Evolutionary conservation across 2,329 filamentous ascomycete genomes (phyloP).

Genomic region (Colletotrichum orbiculare): DNA sequence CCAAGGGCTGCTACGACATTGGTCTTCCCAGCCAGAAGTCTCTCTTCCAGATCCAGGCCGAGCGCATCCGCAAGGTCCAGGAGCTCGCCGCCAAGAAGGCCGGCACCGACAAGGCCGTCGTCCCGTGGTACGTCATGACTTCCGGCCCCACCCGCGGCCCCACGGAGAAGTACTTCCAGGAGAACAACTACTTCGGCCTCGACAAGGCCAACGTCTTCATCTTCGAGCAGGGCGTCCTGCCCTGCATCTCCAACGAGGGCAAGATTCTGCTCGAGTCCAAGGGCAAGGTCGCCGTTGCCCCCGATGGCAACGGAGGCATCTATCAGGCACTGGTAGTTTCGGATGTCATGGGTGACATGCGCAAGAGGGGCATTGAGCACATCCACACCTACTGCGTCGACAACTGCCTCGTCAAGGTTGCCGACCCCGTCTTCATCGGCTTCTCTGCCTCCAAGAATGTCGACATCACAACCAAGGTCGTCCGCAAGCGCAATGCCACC

Average conservation of each 20-base stretch:
- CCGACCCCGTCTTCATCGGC: constrained; percentile 94
- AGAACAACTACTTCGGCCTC: constrained; percentile 92
- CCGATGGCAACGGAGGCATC: constrained; percentile 96
- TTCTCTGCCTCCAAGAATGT: constrained; percentile 90
- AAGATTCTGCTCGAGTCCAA: constrained; percentile 96
- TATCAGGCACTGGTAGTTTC: constrained; percentile 90
- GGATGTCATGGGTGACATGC: constrained; percentile 88
- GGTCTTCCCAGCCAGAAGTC: constrained; percentile 92
- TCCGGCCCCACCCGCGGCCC: constrained; percentile 91
- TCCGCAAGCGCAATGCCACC: constrained; percentile 95
- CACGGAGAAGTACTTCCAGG: constrained; percentile 92
- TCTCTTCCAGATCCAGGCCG: constrained; percentile 96
- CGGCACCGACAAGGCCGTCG: constrained; percentile 63
- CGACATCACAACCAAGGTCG: constrained; percentile 98
- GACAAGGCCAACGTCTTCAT: constrained; percentile 86
- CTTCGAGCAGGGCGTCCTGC: constrained; percentile 96
- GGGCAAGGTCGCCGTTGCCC: constrained; percentile 90
- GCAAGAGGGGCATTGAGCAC: constrained; percentile 88
- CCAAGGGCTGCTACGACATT: constrained; percentile 98
- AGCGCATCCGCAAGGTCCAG: constrained; percentile 90
- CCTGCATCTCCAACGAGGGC: constrained; percentile 96
- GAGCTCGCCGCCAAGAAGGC: constrained; percentile 79
- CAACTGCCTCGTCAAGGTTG: constrained; percentile 99
- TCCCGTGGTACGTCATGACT: constrained; percentile 99
- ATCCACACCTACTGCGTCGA: constrained; percentile 98